These are phyloP conservation scores for Cymodocea nodosa DNA, from an alignment of 116 monocot species.

Conservation along the genomic window DNA sequence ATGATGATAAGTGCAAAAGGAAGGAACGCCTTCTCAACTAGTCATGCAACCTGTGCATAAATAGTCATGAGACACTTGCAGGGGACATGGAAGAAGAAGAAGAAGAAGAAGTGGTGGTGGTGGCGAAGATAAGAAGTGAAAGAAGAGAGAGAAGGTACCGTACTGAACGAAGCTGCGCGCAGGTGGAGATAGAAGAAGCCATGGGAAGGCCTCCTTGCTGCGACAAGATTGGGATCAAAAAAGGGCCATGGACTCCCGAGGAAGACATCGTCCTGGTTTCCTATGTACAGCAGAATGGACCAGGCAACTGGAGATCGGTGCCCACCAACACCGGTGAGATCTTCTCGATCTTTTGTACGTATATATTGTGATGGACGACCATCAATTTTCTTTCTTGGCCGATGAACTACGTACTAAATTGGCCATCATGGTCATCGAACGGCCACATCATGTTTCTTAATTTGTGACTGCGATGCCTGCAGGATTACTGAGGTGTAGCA, in stretches of 20 bases:
- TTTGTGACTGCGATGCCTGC: neutral
- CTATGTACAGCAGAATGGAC: slow-evolving; percentile 60
- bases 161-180: too few relatives aligned
- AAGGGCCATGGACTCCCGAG: slow-evolving; percentile 68
- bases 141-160: neutral
- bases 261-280: slow-evolving; percentile 65
- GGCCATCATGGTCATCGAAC: too few relatives aligned
- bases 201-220: slow-evolving; percentile 74
- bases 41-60: slow-evolving; percentile 36
- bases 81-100: slow-evolving; percentile 3
- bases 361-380: too few relatives aligned
- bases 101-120: too few relatives aligned
- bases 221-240: slow-evolving; percentile 54
- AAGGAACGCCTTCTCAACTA: slow-evolving; percentile 8
- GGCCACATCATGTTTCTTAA: too few relatives aligned
- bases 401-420: too few relatives aligned
- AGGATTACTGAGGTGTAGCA: slow-evolving; percentile 68
- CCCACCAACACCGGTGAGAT: slow-evolving; percentile 52
- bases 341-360: too few relatives aligned
- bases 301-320: slow-evolving; percentile 56
- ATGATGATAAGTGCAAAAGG: slow-evolving; percentile 51
- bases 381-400: neutral
- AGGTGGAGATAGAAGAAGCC: neutral
- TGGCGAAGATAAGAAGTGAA: slow-evolving; percentile 1
- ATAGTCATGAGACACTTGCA: slow-evolving; percentile 25